These are phyloP conservation scores for Taxillus chinensis DNA, from an alignment of 164 flowering plant genomes.

Conservation along the genomic window DNA sequence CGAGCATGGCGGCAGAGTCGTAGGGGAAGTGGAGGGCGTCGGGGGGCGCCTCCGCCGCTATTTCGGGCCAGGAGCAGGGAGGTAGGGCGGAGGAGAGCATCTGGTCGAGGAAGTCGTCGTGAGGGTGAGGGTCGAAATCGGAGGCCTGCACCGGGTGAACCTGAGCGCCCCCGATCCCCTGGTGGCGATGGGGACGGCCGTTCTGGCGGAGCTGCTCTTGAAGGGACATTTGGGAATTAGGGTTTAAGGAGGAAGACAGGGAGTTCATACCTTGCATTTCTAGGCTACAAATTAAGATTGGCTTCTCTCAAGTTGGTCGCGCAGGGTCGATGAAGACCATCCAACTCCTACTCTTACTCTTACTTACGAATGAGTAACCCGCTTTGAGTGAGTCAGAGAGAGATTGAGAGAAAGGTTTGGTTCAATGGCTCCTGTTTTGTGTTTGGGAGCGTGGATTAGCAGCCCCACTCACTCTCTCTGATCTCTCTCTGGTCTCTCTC, in stretches of 20 bases:
- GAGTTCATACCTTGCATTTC: conserved; percentile 29
- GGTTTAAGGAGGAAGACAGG: conserved; percentile 12
- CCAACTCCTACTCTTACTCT: no score
- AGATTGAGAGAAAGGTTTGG: background rate
- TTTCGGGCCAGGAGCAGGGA: background rate
- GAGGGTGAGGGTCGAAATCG: conserved; percentile 29
- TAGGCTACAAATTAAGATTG: conserved; percentile 22
- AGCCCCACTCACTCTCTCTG: no score
- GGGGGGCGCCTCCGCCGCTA: background rate
- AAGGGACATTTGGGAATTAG: conserved; percentile 24
- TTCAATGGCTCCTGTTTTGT: background rate
- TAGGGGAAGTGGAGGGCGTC: conserved; percentile 25
- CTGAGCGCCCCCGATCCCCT: conserved; percentile 13
- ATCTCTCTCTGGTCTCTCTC: no score
- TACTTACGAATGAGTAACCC: no score
- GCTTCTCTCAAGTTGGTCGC: no score
- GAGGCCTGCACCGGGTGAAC: conserved; percentile 10
- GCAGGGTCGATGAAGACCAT: no score
- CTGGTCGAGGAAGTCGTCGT: conserved; percentile 81
- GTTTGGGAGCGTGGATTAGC: no score
- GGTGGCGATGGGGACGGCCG: conserved; percentile 11
- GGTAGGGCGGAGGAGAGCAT: conserved; percentile 55
- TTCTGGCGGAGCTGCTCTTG: conserved; percentile 17
- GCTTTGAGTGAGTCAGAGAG: no score
- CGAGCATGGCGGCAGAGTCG: conserved; percentile 35